phyloP scores from a whole-genome alignment of 2,329 filamentous ascomycete species.

The Talaromyces verruculosus region DNA sequence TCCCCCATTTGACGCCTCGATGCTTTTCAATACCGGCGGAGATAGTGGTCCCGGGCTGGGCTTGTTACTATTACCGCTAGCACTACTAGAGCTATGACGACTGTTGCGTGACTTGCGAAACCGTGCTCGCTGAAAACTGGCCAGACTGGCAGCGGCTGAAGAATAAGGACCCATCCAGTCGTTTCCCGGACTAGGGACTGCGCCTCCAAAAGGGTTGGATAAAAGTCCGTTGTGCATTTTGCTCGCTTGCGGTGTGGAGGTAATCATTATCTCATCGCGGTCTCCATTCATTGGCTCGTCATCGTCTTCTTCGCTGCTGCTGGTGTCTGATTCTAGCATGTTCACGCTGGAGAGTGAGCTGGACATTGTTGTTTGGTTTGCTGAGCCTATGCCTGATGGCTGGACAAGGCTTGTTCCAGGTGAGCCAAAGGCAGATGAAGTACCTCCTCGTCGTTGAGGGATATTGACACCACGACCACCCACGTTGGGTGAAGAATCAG shows the following conservation, averaged over 20 bases:
- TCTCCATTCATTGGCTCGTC: slow-evolving; percentile 64
- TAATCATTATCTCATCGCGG: slow-evolving; percentile 74
- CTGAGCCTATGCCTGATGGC: slow-evolving; percentile 66
- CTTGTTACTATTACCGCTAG: slow-evolving; percentile 67
- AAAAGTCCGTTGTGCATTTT: slow-evolving; percentile 51
- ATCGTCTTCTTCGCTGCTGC: slow-evolving; percentile 64
- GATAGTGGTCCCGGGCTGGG: slow-evolving; percentile 71
- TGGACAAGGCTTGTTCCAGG: slow-evolving; percentile 60
- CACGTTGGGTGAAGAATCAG: slow-evolving; percentile 85
- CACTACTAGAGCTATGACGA: slow-evolving; percentile 68
- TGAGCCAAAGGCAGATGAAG: slow-evolving; percentile 57
- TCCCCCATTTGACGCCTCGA: slow-evolving; percentile 53
- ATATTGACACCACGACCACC: slow-evolving; percentile 66
- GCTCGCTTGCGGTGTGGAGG: slow-evolving; percentile 70
- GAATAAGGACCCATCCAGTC: slow-evolving; percentile 66
- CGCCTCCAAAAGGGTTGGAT: slow-evolving; percentile 48
- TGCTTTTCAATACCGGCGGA: slow-evolving; percentile 64
- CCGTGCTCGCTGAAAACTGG: slow-evolving; percentile 71
- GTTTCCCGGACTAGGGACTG: slow-evolving; percentile 54
- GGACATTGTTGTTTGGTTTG: slow-evolving; percentile 70
- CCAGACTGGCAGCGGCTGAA: slow-evolving; percentile 70
- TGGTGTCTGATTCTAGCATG: slow-evolving; percentile 76
- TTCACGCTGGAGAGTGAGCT: slow-evolving; percentile 80
- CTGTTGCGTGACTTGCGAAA: slow-evolving; percentile 59
- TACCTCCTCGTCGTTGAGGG: slow-evolving; percentile 52